Conservation (phyloP, 2,329 filamentous ascomycete species). For the Teratosphaeria epicoccoides region DNA sequence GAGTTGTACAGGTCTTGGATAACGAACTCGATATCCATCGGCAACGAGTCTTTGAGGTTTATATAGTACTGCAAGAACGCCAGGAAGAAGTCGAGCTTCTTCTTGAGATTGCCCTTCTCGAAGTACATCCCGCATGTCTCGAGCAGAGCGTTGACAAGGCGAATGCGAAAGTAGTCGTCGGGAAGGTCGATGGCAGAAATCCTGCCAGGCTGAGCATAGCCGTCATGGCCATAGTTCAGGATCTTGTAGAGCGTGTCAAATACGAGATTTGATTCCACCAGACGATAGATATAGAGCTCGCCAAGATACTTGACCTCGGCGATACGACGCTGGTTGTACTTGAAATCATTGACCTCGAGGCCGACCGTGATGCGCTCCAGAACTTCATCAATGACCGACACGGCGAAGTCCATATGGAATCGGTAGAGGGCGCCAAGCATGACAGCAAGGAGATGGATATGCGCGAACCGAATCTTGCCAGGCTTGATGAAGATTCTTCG, state of each 20-base stretch:
- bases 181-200: conserved; percentile 72
- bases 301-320: conserved; percentile 94
- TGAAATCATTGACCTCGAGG: conserved; percentile 92
- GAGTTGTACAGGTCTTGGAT: conserved; percentile 83
- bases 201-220: conserved; percentile 68
- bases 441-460: conserved; percentile 85
- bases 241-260: conserved; percentile 95
- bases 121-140: conserved; percentile 97
- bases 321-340: conserved; percentile 87
- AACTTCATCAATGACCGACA: conserved; percentile 83
- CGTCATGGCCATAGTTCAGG: conserved; percentile 81
- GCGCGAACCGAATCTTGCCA: conserved; percentile 94
- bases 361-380: conserved; percentile 81
- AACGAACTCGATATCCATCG: conserved; percentile 96
- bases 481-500: conserved; percentile 94
- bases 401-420: conserved; percentile 84
- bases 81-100: conserved; percentile 95
- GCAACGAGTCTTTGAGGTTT: conserved; percentile 74
- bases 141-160: conserved; percentile 75
- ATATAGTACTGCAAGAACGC: conserved; percentile 98
- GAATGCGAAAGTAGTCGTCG: conserved; percentile 93
- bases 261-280: conserved; percentile 89
- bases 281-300: conserved; percentile 94
- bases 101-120: conserved; percentile 82
- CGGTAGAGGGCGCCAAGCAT: conserved; percentile 79